These are phyloP conservation scores for Pulveroboletus sp. DNA, from an alignment of 768 basidiomycete genomes.

Conservation along the genomic window DNA sequence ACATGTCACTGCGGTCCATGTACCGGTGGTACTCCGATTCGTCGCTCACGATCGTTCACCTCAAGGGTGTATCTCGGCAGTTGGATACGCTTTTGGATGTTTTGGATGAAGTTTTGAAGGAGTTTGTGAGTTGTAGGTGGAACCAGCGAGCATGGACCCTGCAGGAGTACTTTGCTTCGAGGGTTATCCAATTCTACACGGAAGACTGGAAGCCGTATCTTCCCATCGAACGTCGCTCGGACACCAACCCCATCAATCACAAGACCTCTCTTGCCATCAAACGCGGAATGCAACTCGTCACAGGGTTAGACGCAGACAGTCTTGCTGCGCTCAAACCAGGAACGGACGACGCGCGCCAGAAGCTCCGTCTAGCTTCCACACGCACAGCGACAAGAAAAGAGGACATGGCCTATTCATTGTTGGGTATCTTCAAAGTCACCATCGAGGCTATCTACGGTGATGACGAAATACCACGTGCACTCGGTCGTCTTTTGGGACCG, in stretches of 20 bases:
- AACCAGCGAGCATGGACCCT: slow-evolving; percentile 23
- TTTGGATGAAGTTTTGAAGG: slow-evolving; percentile 2
- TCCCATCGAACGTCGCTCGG: background rate
- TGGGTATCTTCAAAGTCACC: slow-evolving; percentile 20
- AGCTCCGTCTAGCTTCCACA: slow-evolving; percentile 20
- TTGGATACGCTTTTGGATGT: background rate
- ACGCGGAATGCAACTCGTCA: slow-evolving; percentile 15
- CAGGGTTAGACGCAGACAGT: background rate
- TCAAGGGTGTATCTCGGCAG: slow-evolving; percentile 9
- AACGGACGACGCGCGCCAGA: slow-evolving; percentile 7
- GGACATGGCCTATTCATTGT: slow-evolving; percentile 24
- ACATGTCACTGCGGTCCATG: slow-evolving; percentile 23
- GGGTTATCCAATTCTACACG: slow-evolving; percentile 20
- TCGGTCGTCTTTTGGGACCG: slow-evolving; percentile 17
- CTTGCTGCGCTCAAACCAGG: slow-evolving; percentile 12
- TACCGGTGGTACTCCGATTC: slow-evolving; percentile 25
- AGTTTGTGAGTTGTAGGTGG: slow-evolving; percentile 16
- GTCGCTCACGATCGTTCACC: slow-evolving; percentile 24
- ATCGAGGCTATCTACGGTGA: slow-evolving; percentile 22
- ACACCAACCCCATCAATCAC: slow-evolving; percentile 6
- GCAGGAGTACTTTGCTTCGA: slow-evolving; percentile 24
- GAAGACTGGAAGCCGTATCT: slow-evolving; percentile 23
- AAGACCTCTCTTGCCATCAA: slow-evolving; percentile 7
- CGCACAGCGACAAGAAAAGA: slow-evolving; percentile 19
- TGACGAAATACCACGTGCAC: slow-evolving; percentile 15